Percentiles rank a stretch among this genome's conserved stretches.
These are phyloP conservation scores for Penicillium janthinellum DNA, from an alignment of 2,329 filamentous ascomycete genomes.

Conservation along the genomic window DNA sequence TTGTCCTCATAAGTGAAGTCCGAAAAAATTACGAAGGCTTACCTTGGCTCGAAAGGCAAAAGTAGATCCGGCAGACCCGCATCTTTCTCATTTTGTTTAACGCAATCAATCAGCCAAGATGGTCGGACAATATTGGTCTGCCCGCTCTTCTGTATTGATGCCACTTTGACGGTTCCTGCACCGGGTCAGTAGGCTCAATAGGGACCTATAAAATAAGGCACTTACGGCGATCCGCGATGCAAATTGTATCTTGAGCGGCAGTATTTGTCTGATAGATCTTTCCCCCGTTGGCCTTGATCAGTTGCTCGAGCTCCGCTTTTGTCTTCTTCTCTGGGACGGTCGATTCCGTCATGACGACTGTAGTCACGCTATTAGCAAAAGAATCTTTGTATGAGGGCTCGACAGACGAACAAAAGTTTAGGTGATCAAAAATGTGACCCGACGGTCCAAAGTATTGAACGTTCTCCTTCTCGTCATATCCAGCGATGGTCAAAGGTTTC, in stretches of 20 bases:
- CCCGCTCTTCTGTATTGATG: slow-evolving; percentile 74
- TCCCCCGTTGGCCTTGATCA: slow-evolving; percentile 84
- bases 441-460: slow-evolving; percentile 59
- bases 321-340: slow-evolving; percentile 68
- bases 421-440: slow-evolving; percentile 69
- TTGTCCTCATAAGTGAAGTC: background rate
- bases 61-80: slow-evolving; percentile 57
- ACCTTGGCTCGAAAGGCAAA: slow-evolving; percentile 64
- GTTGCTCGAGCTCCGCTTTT: slow-evolving; percentile 75
- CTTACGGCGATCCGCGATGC: slow-evolving; percentile 75
- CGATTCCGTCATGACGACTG: slow-evolving; percentile 74
- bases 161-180: slow-evolving; percentile 70
- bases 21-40: slow-evolving; percentile 36
- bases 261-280: slow-evolving; percentile 73
- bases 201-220: background rate
- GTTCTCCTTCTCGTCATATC: slow-evolving; percentile 59
- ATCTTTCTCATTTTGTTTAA: slow-evolving; percentile 61
- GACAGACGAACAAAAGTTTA: slow-evolving; percentile 66
- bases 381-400: too few relatives aligned
- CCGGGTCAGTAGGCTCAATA: slow-evolving; percentile 14
- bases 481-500: slow-evolving; percentile 73
- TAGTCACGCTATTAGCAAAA: slow-evolving; percentile 5
- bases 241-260: slow-evolving; percentile 63
- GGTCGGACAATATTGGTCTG: slow-evolving; percentile 74
- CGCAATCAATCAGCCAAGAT: slow-evolving; percentile 80